These are phyloP conservation scores for Ploettnerulaceae sp. DNA, from an alignment of 2,329 filamentous ascomycete genomes.

Conservation along the genomic window DNA sequence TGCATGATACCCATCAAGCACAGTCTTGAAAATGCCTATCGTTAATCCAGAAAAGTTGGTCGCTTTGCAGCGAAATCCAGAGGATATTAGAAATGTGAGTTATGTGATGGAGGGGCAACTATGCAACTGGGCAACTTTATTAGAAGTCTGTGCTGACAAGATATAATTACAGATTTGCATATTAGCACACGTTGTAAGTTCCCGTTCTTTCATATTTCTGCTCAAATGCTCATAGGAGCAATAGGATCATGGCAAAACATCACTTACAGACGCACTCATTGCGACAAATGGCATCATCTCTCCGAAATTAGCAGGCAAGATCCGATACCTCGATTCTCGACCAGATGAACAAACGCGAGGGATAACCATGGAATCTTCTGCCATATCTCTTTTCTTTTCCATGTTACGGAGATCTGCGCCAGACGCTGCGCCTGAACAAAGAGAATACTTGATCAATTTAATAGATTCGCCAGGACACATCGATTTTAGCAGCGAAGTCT, in stretches of 20 bases:
- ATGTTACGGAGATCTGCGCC: slow-evolving; percentile 72
- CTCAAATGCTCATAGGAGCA: neutral
- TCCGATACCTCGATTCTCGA: slow-evolving; percentile 92
- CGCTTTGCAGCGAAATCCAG: slow-evolving; percentile 78
- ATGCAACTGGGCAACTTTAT: too few relatives aligned
- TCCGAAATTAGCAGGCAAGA: slow-evolving; percentile 93
- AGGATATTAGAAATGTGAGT: slow-evolving; percentile 87
- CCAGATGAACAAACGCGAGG: slow-evolving; percentile 93
- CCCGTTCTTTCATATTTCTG: neutral
- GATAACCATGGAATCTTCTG: slow-evolving; percentile 99
- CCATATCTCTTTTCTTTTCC: slow-evolving; percentile 93
- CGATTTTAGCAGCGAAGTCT: slow-evolving; percentile 97
- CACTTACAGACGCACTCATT: slow-evolving; percentile 89
- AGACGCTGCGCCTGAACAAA: slow-evolving; percentile 63
- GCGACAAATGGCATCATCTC: slow-evolving; percentile 99
- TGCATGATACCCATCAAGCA: neutral
- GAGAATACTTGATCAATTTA: slow-evolving; percentile 93
- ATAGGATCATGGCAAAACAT: slow-evolving; percentile 95
- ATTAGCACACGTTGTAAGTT: slow-evolving; percentile 76
- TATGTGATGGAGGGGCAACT: slow-evolving; percentile 26
- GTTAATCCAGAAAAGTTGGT: slow-evolving; percentile 88
- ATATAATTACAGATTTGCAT: slow-evolving; percentile 71
- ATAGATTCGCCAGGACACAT: slow-evolving; percentile 98
- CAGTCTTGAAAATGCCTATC: slow-evolving; percentile 65
- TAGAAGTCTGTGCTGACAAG: slow-evolving; percentile 16